Percentiles rank a stretch among this genome's conserved stretches.
Conservation (phyloP, 1,284 basidiomycete genomes). For the Taiwanofungus camphoratus region DNA sequence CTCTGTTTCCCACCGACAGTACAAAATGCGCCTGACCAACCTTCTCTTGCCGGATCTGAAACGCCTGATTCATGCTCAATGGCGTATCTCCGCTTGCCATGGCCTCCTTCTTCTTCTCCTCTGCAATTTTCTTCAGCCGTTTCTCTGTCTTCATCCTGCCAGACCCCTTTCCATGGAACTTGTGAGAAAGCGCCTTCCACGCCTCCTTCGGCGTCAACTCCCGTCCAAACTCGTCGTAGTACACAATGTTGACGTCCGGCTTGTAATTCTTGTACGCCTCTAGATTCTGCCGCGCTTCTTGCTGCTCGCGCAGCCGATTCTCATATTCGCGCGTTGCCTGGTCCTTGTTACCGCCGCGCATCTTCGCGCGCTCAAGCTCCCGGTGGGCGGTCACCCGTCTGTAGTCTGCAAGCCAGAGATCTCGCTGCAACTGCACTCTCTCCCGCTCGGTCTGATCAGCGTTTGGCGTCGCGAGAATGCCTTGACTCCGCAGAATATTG, state of each 20-base stretch:
- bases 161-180: constrained; percentile 93
- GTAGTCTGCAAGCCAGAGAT: constrained; percentile 88
- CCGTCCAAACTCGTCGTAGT: constrained; percentile 96
- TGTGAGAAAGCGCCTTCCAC: constrained; percentile 92
- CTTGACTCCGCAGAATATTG: constrained; percentile 86
- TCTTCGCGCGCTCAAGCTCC: constrained; percentile 72
- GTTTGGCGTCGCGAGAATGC: constrained; percentile 68
- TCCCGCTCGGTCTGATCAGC: constrained; percentile 78
- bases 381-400: constrained; percentile 70
- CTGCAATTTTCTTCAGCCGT: constrained; percentile 86
- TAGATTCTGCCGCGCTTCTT: constrained; percentile 79
- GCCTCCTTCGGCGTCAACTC: constrained; percentile 90
- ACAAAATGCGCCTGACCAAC: constrained; percentile 93
- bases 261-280: constrained; percentile 93
- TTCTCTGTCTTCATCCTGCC: constrained; percentile 96
- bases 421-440: constrained; percentile 76
- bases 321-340: constrained; percentile 94
- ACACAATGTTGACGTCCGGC: constrained; percentile 94
- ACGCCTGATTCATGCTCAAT: constrained; percentile 86
- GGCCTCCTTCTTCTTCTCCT: constrained; percentile 86
- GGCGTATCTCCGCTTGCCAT: constrained; percentile 94
- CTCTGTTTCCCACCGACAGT: constrained; percentile 88
- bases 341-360: constrained; percentile 82
- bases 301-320: constrained; percentile 86
- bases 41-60: constrained; percentile 86